These are phyloP conservation scores for Lactarius evosmus DNA, from an alignment of 768 basidiomycete genomes.

Conservation along the genomic window DNA sequence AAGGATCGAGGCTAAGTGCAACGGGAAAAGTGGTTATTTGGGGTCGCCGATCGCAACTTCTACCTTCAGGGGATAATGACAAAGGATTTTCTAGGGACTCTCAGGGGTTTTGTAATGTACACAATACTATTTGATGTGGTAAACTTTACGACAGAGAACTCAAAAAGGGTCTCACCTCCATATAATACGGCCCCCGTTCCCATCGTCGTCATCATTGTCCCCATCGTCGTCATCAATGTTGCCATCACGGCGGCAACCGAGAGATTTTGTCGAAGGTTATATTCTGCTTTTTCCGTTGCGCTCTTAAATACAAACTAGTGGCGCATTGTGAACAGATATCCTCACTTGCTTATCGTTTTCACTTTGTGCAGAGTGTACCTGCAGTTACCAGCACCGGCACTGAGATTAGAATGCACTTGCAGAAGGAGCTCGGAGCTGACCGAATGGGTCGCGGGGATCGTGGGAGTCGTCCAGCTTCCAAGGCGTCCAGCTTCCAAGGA, in stretches of 20 bases:
- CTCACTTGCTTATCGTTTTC: background rate
- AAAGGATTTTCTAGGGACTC: too few species aligned
- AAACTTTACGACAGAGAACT: too few species aligned
- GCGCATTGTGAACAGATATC: too few species aligned
- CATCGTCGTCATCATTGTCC: too few species aligned
- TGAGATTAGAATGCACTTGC: background rate
- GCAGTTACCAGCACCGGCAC: background rate
- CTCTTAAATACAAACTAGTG: constrained; percentile 4
- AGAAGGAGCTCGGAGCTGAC: constrained; percentile 31
- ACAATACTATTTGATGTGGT: too few species aligned
- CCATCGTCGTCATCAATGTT: too few species aligned
- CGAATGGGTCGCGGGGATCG: constrained; percentile 46
- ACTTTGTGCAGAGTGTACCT: constrained; percentile 35
- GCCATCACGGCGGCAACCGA: background rate
- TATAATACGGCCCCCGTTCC: too few species aligned
- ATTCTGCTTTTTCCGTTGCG: background rate
- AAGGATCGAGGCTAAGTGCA: too few species aligned
- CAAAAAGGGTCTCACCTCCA: too few species aligned
- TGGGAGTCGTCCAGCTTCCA: constrained; percentile 46
- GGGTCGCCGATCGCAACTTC: background rate
- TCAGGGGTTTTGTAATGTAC: too few species aligned
- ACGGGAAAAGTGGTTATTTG: too few species aligned
- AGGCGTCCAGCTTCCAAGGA: constrained; percentile 56
- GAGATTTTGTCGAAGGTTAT: background rate
- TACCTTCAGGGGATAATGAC: too few species aligned